Evolutionary conservation across 2,329 filamentous ascomycete genomes (phyloP).

Genomic region (Neurospora sp.): DNA sequence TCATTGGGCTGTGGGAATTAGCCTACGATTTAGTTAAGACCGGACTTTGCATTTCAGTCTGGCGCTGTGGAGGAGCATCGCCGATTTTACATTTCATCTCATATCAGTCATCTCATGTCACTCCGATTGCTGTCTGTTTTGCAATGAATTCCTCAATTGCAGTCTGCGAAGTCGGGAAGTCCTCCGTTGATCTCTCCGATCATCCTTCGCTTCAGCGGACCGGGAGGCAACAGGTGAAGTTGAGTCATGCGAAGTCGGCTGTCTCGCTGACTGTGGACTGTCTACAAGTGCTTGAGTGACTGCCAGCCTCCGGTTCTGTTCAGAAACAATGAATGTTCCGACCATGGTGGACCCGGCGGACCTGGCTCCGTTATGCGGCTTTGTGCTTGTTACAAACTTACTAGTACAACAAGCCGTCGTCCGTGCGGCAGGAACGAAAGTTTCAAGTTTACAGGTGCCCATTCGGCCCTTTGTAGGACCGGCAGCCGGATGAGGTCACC

Average conservation of each 20-base stretch:
- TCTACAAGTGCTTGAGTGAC: neutral
- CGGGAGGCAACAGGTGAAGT: neutral
- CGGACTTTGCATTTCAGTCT: neutral
- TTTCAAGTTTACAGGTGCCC: neutral
- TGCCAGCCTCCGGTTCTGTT: neutral
- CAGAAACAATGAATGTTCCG: neutral
- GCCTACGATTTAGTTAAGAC: neutral
- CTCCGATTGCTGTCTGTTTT: neutral
- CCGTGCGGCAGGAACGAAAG: neutral
- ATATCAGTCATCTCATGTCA: neutral
- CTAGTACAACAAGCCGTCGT: neutral
- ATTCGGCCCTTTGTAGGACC: constrained; percentile 5
- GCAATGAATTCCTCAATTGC: neutral
- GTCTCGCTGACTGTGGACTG: neutral
- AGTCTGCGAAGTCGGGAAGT: neutral
- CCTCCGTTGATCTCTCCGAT: neutral
- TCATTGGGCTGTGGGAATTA: neutral
- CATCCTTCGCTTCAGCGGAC: neutral
- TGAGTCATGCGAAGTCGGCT: neutral
- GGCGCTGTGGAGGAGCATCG: neutral
- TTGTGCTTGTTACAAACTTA: neutral
- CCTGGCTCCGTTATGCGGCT: neutral
- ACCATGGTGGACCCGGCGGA: neutral
- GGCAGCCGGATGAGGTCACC: constrained; percentile 3
- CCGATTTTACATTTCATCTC: neutral